Evolutionary conservation across 2,329 filamentous ascomycete genomes (phyloP).

Genomic region (Epichloe amarillans): DNA sequence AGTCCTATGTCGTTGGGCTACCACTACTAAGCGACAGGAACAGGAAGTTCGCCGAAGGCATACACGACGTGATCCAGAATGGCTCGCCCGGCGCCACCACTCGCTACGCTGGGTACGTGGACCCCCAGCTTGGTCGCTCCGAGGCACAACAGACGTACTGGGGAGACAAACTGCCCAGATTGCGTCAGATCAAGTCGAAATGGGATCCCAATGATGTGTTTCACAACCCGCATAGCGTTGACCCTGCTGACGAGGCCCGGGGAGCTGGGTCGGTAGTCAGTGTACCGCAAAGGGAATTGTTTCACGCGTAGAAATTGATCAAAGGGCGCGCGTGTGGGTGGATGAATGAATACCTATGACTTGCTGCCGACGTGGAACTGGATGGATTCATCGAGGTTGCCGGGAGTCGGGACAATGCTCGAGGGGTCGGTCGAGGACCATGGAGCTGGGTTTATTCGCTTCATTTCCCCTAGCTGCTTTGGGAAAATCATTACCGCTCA

Average conservation of each 20-base stretch:
- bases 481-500: too few species aligned
- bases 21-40: conserved; percentile 33
- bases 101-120: conserved; percentile 52
- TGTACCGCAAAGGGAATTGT: too few species aligned
- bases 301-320: too few species aligned
- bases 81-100: conserved; percentile 27
- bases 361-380: too few species aligned
- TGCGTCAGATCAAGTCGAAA: conserved; percentile 35
- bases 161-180: conserved; percentile 33
- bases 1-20: conserved; percentile 44
- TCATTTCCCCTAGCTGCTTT: too few species aligned
- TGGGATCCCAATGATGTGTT: conserved; percentile 43
- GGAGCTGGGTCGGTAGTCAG: too few species aligned
- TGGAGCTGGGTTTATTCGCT: too few species aligned
- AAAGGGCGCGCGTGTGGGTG: too few species aligned
- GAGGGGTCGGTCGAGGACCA: too few species aligned
- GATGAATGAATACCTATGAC: too few species aligned
- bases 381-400: too few species aligned
- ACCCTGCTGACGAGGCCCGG: not conserved
- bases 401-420: too few species aligned
- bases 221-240: conserved; percentile 45
- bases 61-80: conserved; percentile 31
- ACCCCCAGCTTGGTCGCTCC: conserved; percentile 30
- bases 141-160: conserved; percentile 39
- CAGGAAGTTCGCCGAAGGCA: conserved; percentile 34